Conservation (phyloP, 192 early-diverging fungal species). For the Coemansia erecta region DNA sequence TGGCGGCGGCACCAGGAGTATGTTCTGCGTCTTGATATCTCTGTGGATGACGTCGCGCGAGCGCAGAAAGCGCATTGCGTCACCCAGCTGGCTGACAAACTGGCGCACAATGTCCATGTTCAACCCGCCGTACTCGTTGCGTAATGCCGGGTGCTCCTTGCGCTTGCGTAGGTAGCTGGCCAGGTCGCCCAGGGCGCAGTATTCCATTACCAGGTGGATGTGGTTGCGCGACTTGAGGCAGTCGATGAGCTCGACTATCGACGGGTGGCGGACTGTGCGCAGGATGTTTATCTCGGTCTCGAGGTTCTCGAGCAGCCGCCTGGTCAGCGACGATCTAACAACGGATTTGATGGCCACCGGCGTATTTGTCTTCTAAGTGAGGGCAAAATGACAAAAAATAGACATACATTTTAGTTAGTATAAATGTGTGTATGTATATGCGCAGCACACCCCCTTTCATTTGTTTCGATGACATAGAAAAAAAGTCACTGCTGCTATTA, state of each 20-base stretch:
- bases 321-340: slow-evolving; percentile 80
- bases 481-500: background rate
- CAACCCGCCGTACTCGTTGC: slow-evolving; percentile 73
- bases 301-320: slow-evolving; percentile 88
- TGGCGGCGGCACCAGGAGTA: slow-evolving; percentile 69
- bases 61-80: slow-evolving; percentile 85
- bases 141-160: slow-evolving; percentile 52
- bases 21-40: slow-evolving; percentile 97
- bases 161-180: slow-evolving; percentile 81
- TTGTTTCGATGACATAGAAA: no score
- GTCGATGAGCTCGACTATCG: slow-evolving; percentile 87
- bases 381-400: background rate
- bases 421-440: background rate
- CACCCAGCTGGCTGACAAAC: slow-evolving; percentile 75
- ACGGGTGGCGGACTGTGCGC: slow-evolving; percentile 75
- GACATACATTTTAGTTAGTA: background rate
- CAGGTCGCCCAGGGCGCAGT: slow-evolving; percentile 92
- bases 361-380: slow-evolving; percentile 51
- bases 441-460: no score
- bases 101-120: slow-evolving; percentile 76
- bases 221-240: slow-evolving; percentile 90
- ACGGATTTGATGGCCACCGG: slow-evolving; percentile 93
- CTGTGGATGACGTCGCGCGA: slow-evolving; percentile 89
- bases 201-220: slow-evolving; percentile 98
- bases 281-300: slow-evolving; percentile 95